Base-by-base conservation (phyloP, 495 filamentous ascomycete species). In the Oidiodendron maius region DNA sequence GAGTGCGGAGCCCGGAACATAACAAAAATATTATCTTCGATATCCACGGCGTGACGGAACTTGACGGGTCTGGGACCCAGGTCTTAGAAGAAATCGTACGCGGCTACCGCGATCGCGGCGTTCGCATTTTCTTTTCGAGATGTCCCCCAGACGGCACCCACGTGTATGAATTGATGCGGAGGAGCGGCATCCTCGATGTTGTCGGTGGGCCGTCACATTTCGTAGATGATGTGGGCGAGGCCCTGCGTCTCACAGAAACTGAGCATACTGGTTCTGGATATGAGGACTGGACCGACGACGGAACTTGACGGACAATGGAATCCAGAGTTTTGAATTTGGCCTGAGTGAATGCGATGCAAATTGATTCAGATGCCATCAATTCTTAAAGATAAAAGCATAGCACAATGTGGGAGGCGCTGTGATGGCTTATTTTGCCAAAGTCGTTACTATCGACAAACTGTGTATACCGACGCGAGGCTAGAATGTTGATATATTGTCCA, bases 11-110 rank as follows among this genome's bases (percentile, higher is more conserved):
- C 15, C 74, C 79, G 12, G 81, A 86, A 51, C 81, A 86, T 44
- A 95, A 95, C 51, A 75, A 78, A 45, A 96, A 94, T 57, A 74
- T 98, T 61, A 91, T 98, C 48, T 97, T 98, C 60, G 93, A 98
- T 62, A 87, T 97, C 11, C 91, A 97, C 55, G 91, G 93, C 1
- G 93, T 98, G 1, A 93, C 91, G 0, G 81, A 81, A 38, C 81
- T 98, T 52, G 93, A 98, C 61, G 93, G 89, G 16, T 91, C 87
- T 0, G 93, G 91, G 1, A 85, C 88, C 0, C 93, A 97, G 64
- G 91, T 97, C 3, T 68, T 98, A 3, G 76, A 71, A 38, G 93
- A 97, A 67, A 96, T 97, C 52, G 87, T 98, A 30, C 68, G 81
- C 15, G 72, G 69, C 1, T 97, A 97, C 58, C 66, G 80, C 0